Evolutionary conservation across 2,329 filamentous ascomycete genomes (phyloP).

Genomic region (Paracoccidioides lutzii): DNA sequence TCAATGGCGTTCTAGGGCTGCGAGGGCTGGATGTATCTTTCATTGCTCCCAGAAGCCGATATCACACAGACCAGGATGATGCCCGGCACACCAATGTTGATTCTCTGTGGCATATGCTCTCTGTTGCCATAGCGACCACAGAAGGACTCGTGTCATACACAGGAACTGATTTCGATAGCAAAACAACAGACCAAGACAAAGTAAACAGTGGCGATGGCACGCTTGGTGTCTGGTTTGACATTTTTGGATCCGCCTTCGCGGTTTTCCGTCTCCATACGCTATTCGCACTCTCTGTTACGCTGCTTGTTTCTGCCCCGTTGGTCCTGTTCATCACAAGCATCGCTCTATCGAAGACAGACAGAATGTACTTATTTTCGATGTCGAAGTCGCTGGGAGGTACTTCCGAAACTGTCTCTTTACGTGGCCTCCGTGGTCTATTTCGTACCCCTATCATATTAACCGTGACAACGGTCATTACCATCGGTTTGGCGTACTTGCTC

Average conservation of each 20-base stretch:
- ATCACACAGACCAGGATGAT: slow-evolving; percentile 87
- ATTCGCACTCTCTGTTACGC: slow-evolving; percentile 73
- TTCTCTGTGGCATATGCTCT: slow-evolving; percentile 90
- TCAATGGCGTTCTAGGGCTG: slow-evolving; percentile 62
- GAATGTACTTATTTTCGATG: slow-evolving; percentile 76
- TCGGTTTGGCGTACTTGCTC: slow-evolving; percentile 62
- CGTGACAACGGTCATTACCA: slow-evolving; percentile 53
- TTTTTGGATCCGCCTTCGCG: slow-evolving; percentile 69
- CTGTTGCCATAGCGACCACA: slow-evolving; percentile 62
- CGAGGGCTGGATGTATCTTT: slow-evolving; percentile 88
- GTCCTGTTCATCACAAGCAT: slow-evolving; percentile 57
- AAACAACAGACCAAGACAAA: slow-evolving; percentile 44
- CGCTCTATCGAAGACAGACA: slow-evolving; percentile 57
- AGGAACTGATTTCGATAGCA: slow-evolving; percentile 52
- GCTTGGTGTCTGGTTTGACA: slow-evolving; percentile 81
- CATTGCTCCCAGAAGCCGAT: slow-evolving; percentile 69
- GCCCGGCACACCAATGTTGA: slow-evolving; percentile 54
- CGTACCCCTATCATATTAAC: slow-evolving; percentile 66
- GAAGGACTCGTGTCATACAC: slow-evolving; percentile 56
- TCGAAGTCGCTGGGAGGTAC: slow-evolving; percentile 48
- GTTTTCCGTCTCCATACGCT: slow-evolving; percentile 68
- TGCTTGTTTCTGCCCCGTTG: slow-evolving; percentile 69
- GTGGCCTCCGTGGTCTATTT: slow-evolving; percentile 71
- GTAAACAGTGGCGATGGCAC: slow-evolving; percentile 54
- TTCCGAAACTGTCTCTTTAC: slow-evolving; percentile 49